A percentile compares a stretch with the other conserved stretches of the same genome.
Conservation (phyloP, 2,329 filamentous ascomycete genomes). For the Aspergillus jensenii region DNA sequence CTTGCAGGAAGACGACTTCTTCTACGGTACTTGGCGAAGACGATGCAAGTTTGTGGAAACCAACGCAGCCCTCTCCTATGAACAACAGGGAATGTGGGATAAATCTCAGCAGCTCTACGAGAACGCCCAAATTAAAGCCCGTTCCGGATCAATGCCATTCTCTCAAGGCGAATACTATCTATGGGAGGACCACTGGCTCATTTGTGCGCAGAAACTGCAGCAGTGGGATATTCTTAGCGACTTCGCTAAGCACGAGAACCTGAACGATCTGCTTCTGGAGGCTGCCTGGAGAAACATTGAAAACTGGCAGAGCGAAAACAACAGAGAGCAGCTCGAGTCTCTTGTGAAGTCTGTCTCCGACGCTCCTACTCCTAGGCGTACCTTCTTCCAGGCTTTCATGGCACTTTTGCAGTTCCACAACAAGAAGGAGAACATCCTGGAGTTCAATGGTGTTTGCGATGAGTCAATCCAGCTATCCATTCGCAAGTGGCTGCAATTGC, state of each 20-base stretch:
- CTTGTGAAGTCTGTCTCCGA: slow-evolving; percentile 98
- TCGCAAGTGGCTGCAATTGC: slow-evolving; percentile 98
- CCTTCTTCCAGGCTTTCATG: slow-evolving; percentile 99
- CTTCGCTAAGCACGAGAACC: slow-evolving; percentile 97
- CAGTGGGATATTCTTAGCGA: slow-evolving; percentile 98
- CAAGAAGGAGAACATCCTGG: slow-evolving; percentile 74
- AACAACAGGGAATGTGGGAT: slow-evolving; percentile 99
- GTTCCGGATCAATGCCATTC: slow-evolving; percentile 93
- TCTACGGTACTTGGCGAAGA: slow-evolving; percentile 94
- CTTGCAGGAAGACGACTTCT: slow-evolving; percentile 92
- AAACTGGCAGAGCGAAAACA: slow-evolving; percentile 84
- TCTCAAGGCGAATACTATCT: slow-evolving; percentile 97
- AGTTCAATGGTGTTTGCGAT: slow-evolving; percentile 89
- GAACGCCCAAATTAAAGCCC: slow-evolving; percentile 91
- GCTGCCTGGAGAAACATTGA: slow-evolving; percentile 95
- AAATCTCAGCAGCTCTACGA: slow-evolving; percentile 98
- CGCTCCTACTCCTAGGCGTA: slow-evolving; percentile 85
- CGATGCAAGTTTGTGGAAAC: slow-evolving; percentile 96
- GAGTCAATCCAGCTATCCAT: slow-evolving; percentile 97
- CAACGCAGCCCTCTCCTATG: slow-evolving; percentile 93
- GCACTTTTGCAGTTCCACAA: slow-evolving; percentile 90
- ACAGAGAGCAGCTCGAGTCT: slow-evolving; percentile 84
- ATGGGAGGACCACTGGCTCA: slow-evolving; percentile 99
- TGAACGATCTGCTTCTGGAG: slow-evolving; percentile 93
- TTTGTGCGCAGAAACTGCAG: slow-evolving; percentile 96